Conservation (phyloP, 2,329 filamentous ascomycete genomes). For the Trichoderma pleuroti region DNA sequence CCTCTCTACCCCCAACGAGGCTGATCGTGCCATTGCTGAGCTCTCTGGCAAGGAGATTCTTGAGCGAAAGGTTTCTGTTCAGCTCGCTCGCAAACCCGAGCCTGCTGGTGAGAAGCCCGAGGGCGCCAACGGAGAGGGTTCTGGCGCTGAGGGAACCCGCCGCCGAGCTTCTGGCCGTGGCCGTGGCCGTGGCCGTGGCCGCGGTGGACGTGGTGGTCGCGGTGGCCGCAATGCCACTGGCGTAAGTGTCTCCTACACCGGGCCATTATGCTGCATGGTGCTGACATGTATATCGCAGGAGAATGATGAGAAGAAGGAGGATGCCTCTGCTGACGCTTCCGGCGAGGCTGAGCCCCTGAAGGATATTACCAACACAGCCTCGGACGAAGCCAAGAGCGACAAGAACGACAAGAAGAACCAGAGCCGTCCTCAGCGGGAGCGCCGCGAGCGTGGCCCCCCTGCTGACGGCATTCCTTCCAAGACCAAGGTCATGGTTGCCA, state of each 20-base stretch:
- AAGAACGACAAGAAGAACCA: constrained; percentile 37
- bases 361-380: constrained; percentile 57
- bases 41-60: constrained; percentile 97
- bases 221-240: constrained; percentile 43
- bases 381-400: constrained; percentile 50
- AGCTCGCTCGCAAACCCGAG: constrained; percentile 97
- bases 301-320: constrained; percentile 45
- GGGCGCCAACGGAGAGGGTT: constrained; percentile 71
- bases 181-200: constrained; percentile 67
- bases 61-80: constrained; percentile 97
- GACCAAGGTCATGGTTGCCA: constrained; percentile 99
- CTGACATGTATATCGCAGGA: constrained; percentile 27
- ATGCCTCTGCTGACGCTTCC: constrained; percentile 35
- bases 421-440: constrained; percentile 56
- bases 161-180: constrained; percentile 62
- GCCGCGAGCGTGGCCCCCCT: constrained; percentile 84
- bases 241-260: constrained; percentile 38
- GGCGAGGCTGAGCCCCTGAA: constrained; percentile 56
- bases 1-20: constrained; percentile 89
- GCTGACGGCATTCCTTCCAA: constrained; percentile 97
- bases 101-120: constrained; percentile 73
- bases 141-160: constrained; percentile 62
- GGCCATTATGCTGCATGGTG: not conserved
- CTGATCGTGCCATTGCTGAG: constrained; percentile 90
- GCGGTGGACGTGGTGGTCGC: constrained; percentile 63